Evolutionary conservation across 208 protist species (phyloP), one percentile per base, ranked within the genome.

Genomic region (Acanthamoeba healyi): DNA sequence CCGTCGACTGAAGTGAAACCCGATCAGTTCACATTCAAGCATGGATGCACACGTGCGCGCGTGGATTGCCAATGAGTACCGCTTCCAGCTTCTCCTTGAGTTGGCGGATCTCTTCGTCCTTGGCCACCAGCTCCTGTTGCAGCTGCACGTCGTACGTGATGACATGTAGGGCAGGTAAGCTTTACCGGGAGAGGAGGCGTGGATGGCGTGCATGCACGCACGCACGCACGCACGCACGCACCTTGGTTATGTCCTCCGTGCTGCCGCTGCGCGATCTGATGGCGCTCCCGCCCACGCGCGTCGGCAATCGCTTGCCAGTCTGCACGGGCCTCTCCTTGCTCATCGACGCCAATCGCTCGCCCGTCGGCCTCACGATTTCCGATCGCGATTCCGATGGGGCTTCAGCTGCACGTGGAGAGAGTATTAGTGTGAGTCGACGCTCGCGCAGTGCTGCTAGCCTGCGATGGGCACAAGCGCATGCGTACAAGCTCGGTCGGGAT

Each of bases 241-340:
- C 72, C 42, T 86, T 86, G 77, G 77, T 24, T 32, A 86, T 7
- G 26, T n/a, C n/a, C 36, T 86, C 77, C 22, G 9, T 29, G 22
- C 36, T 54, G 40, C 12, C 17, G 40, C 38, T 44, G 40, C 44
- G 40, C 26, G 77, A n/a, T 29, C 44, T 44, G 77, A 86, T 86
- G 77, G 36, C 10, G 77, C 77, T 86, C 26, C 77, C 49, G 77
- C 77, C 49, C 44, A 49, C 49, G 38, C 49, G 40, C 44, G 77
- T 86, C 12, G 77, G 77, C 38, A n/a, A 38, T 61, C 77, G 29
- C 49, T 86, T 86, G 40, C 77, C 77, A n/a, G 44, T 56, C 49
- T 86, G 77, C 49, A 58, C 36, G 26, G 77, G 77, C 10, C 36
- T 14, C 24, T 86, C 77, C 77, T 61, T 49, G 49, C 44, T 86